These are phyloP conservation scores for Mycosphaerella arachidis DNA, from an alignment of 2,329 filamentous ascomycete genomes.

Conservation along the genomic window DNA sequence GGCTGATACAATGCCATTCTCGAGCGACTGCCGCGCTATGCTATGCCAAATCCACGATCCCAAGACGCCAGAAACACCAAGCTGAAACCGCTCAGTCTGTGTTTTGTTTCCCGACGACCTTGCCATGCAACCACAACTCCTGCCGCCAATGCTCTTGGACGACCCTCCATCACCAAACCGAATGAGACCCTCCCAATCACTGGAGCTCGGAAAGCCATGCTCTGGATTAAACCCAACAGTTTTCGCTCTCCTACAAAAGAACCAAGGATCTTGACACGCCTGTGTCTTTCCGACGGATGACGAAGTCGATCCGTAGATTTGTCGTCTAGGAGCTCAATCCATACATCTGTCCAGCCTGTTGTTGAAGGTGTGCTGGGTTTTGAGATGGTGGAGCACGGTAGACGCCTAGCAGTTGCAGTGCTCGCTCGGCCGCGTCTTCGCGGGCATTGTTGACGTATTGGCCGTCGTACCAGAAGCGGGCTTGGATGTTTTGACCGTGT, in stretches of 20 bases:
- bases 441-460: constrained; percentile 80
- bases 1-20: neutral
- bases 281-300: no score
- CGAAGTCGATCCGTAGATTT: neutral
- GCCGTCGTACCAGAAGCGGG: constrained; percentile 88
- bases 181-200: neutral
- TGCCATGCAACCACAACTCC: neutral
- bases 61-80: constrained; percentile 1
- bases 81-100: constrained; percentile 3
- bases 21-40: constrained; percentile 1
- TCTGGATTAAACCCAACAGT: neutral
- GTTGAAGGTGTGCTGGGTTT: constrained; percentile 20
- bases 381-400: constrained; percentile 23
- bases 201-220: neutral
- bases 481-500: constrained; percentile 59
- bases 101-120: neutral
- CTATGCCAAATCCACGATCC: neutral
- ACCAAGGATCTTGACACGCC: neutral
- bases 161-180: neutral
- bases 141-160: constrained; percentile 1
- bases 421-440: constrained; percentile 86
- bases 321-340: constrained; percentile 7
- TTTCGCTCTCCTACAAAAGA: neutral
- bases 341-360: constrained; percentile 18
- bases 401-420: constrained; percentile 54